Evolutionary conservation across 176 grass and related monocot species (phyloP).

Genomic region (Oryza coarctata): DNA sequence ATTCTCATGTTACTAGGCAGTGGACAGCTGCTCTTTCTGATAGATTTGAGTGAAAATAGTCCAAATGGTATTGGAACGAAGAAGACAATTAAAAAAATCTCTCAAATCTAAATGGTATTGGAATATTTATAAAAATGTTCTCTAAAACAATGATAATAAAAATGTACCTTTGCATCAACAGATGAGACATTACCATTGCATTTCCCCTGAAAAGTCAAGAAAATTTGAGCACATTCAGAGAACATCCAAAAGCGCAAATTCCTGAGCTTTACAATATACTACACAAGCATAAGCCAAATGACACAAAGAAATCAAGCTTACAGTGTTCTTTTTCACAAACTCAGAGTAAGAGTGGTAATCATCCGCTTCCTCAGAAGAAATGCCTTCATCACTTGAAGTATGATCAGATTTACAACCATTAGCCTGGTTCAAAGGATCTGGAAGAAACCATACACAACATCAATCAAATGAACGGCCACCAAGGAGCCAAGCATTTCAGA

Average conservation of each 20-base stretch:
- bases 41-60: background rate
- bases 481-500: slow-evolving; percentile 33
- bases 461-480: slow-evolving; percentile 31
- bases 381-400: slow-evolving; percentile 51
- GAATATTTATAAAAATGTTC: too few species aligned
- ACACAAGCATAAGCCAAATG: background rate
- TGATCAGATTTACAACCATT: slow-evolving; percentile 69
- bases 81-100: background rate
- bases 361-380: slow-evolving; percentile 45
- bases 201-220: slow-evolving; percentile 44
- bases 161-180: slow-evolving; percentile 43
- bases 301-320: slow-evolving; percentile 27
- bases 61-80: background rate
- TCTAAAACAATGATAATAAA: background rate
- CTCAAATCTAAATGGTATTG: slow-evolving; percentile 4
- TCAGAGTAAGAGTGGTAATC: slow-evolving; percentile 34
- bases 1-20: background rate
- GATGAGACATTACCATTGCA: slow-evolving; percentile 54
- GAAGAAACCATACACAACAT: slow-evolving; percentile 23
- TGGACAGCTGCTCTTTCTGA: background rate
- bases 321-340: slow-evolving; percentile 53
- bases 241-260: slow-evolving; percentile 15
- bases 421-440: slow-evolving; percentile 71
- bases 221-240: slow-evolving; percentile 27
- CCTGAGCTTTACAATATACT: background rate